Evolutionary conservation across 768 basidiomycete genomes (phyloP), one percentile per base, ranked within the genome.

Genomic region (Pluteus cervinus): DNA sequence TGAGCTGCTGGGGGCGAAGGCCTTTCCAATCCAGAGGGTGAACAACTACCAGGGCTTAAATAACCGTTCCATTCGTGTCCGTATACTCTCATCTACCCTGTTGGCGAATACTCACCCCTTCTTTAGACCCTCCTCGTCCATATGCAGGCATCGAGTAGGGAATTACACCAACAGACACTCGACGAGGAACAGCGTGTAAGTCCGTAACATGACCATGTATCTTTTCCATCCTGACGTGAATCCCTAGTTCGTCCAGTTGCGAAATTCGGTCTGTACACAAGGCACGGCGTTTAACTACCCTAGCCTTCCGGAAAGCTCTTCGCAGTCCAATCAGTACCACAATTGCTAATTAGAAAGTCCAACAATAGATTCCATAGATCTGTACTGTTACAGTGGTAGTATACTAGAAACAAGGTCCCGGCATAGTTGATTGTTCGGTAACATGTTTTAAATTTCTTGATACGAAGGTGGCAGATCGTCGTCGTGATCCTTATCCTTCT

Each of bases 91-190:
- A n/a, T n/a, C n/a, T n/a, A n/a, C n/a, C n/a, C n/a, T n/a, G n/a
- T 8, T 18, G 8, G 7, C 8, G 16, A 9, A 5, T 40, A n/a
- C 35, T 33, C 14, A 31, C 29, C 24, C 10, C 8, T 26, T 16
- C 12, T 14, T 15, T 45, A 81, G 79, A 84, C 80, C 0, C 63
- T 86, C 35, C 67, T 86, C 6, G 77, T 84, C 2, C 79, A 85
- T 49, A 80, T 82, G 74, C 73, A 84, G 44, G 69, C 73, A 29
- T 66, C 61, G 3, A 69, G 71, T 32, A 63, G 66, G 39, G 63
- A 69, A 11, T 60, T 79, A 23, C 72, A 80, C 50, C 48, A 61
- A 14, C 62, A 66, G 42, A 77, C 69, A 2, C 49, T 69, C 3
- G 57, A 55, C 8, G 79, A 81, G 48, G 81, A 85, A 47, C 65